Evolutionary conservation across 352 stramenopile species (phyloP).

Genomic region (Phytophthora litchii): DNA sequence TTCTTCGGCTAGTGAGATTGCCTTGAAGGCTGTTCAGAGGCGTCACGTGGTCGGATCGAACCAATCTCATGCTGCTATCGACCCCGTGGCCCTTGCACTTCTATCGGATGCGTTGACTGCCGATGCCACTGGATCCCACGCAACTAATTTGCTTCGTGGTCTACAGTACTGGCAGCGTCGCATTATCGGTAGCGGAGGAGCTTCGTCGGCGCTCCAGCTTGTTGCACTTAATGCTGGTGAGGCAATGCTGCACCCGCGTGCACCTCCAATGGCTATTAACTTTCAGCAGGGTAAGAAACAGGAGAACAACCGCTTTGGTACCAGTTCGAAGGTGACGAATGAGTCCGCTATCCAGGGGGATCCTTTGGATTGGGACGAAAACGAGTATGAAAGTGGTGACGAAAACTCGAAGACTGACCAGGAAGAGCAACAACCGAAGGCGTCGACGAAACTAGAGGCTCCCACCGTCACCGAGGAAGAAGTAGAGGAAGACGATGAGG

Average conservation of each 20-base stretch:
- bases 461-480: constrained; percentile 27
- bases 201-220: constrained; percentile 46
- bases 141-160: constrained; percentile 54
- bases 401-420: constrained; percentile 27
- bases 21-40: constrained; percentile 44
- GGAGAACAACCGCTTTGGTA: constrained; percentile 6
- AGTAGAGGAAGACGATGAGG: constrained; percentile 38
- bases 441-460: constrained; percentile 10
- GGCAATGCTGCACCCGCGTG: constrained; percentile 73
- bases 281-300: constrained; percentile 43
- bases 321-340: constrained; percentile 1
- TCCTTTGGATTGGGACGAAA: constrained; percentile 45
- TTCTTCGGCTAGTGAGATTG: constrained; percentile 49
- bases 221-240: constrained; percentile 70
- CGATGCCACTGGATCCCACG: constrained; percentile 60
- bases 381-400: constrained; percentile 36
- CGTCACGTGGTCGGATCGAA: constrained; percentile 25
- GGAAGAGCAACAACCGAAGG: constrained; percentile 5
- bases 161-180: constrained; percentile 63
- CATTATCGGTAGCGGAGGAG: constrained; percentile 19
- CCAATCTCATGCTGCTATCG: constrained; percentile 26
- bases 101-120: constrained; percentile 61
- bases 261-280: constrained; percentile 67
- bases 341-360: constrained; percentile 26
- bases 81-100: constrained; percentile 57